Percentiles rank a stretch among this genome's conserved stretches.
Conservation (phyloP, 2,329 filamentous ascomycete genomes). For the Clarireedia hainanense region DNA sequence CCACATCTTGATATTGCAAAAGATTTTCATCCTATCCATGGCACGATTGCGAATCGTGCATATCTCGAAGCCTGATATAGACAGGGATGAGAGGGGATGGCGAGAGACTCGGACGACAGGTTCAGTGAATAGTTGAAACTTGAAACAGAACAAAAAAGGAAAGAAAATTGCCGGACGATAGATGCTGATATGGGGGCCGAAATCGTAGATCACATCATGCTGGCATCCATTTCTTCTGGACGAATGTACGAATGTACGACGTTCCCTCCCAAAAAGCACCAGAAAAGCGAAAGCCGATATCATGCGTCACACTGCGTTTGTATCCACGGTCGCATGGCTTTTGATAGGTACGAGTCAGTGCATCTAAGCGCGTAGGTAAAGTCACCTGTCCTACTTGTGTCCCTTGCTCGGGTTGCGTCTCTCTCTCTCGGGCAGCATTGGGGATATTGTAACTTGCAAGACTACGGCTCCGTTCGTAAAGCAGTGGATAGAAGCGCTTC, state of each 20-base stretch:
- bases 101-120: not conserved
- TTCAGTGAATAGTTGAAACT: not conserved
- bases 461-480: not conserved
- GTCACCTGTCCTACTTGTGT: constrained; percentile 3
- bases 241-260: constrained; percentile 3
- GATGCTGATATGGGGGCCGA: not conserved
- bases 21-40: not conserved
- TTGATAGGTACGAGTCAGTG: not conserved
- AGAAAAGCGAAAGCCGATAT: constrained; percentile 1
- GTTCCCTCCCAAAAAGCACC: not conserved
- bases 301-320: constrained; percentile 11
- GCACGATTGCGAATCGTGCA: not conserved
- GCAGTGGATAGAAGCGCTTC: constrained; percentile 1
- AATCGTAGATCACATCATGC: not conserved
- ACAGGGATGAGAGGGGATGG: not conserved
- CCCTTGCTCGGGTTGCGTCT: not conserved
- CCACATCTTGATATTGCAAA: not conserved
- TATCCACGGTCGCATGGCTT: not conserved
- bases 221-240: not conserved
- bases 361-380: constrained; percentile 9
- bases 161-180: not conserved
- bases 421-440: not conserved
- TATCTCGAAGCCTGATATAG: constrained; percentile 1
- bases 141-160: not conserved
- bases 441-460: not conserved